These are phyloP conservation scores for Thuja plicata DNA, from an alignment of 83 land plant genomes.

Conservation along the genomic window DNA sequence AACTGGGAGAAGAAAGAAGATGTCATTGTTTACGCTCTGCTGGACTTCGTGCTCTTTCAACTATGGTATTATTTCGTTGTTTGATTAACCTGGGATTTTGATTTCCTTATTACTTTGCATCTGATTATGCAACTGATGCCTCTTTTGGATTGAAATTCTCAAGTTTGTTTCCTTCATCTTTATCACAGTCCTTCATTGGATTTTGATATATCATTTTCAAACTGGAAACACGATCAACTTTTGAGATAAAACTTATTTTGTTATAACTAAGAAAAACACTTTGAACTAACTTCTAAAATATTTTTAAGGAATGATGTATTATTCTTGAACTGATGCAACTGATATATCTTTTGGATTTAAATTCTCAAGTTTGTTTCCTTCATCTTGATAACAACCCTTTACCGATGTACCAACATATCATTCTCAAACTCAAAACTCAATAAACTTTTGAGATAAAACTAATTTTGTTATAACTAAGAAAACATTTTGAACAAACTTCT, in stretches of 20 bases:
- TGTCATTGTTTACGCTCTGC: slow-evolving; percentile 59
- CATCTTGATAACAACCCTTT: not conserved
- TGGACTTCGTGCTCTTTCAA: slow-evolving; percentile 72
- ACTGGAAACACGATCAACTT: not conserved
- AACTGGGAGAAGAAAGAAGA: slow-evolving; percentile 62
- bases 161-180: too few relatives aligned
- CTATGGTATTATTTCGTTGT: slow-evolving; percentile 46
- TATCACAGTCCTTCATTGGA: not conserved
- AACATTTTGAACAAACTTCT: too few relatives aligned
- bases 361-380: not conserved
- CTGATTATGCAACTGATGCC: not conserved
- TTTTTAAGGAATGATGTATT: not conserved
- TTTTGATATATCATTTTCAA: not conserved
- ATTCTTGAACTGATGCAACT: not conserved
- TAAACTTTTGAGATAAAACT: too few relatives aligned
- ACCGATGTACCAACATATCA: too few relatives aligned
- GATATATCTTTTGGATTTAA: not conserved
- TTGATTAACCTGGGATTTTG: not conserved
- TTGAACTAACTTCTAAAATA: not conserved
- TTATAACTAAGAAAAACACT: not conserved
- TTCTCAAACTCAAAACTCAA: too few relatives aligned
- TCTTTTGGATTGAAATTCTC: too few relatives aligned
- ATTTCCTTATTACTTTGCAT: not conserved
- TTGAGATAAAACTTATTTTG: not conserved
- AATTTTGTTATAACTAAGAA: too few relatives aligned